Base-by-base conservation (phyloP, 441 rosid species). In the Gossypium davidsonii region DNA sequence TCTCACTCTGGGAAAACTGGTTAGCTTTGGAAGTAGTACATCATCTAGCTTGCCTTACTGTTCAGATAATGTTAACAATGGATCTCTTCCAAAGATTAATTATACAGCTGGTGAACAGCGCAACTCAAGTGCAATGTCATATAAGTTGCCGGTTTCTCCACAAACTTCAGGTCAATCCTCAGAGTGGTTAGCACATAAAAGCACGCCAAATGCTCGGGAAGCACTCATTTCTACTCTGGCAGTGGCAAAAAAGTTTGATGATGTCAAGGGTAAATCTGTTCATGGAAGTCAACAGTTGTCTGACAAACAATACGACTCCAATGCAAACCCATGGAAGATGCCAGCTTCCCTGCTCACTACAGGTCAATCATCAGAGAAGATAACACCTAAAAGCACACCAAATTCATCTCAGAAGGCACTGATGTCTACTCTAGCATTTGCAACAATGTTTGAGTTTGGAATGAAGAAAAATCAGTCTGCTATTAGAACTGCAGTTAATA, bases 361-460 rank as follows among this genome's bases (percentile, higher is more conserved):
- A 37, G 78, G 77, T 74, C 83, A 79, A 74, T 71, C 83, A 55
- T 78, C 81, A 49, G 81, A 80, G 64, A 48, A 58, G 63, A 70
- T 67, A n/a, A 72, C 55, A 64, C 75, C 55, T 56, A 83, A 70
- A 68, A 80, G 55, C 70, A 78, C 81, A 73, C 72, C 89, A 1
- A 83, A 57, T 73, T 78, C 89, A 42, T 53, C 79, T 61, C 90
- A 78, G 78, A 85, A 79, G 81, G 85, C 91, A 55, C 64, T 90
- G 18, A 70, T 82, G 75, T 88, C 94, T 0, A 89, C 97, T 2
- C 76, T 91, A 46, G 90, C 89, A 75, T 87, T 85, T 78, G 97
- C 94, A 52, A 84, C 88, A 25, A 89, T 82, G 78, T 77, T 84
- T 1, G 92, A 88, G 72, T 80, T 88, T 14, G 83, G 75, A 51